phyloP scores from a whole-genome alignment of 164 flowering plant genomes.

The Vitis riparia region DNA sequence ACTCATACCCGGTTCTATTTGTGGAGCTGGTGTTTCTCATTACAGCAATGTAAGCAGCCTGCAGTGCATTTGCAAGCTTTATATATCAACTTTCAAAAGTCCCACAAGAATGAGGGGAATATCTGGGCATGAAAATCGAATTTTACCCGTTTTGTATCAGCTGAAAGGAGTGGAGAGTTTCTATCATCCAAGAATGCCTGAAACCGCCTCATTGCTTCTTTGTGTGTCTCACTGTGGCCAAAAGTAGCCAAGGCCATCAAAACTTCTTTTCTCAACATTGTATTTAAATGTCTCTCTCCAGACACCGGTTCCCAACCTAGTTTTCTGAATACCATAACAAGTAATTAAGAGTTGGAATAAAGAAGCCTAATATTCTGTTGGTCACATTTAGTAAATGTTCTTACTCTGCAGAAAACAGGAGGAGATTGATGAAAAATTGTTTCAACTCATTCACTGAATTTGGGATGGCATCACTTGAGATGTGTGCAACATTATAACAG shows the following conservation, averaged over 20 bases:
- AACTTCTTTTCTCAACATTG: constrained; percentile 33
- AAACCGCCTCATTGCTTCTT: constrained; percentile 34
- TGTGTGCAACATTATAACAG: constrained; percentile 16
- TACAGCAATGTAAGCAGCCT: constrained; percentile 36
- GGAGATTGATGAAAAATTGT: constrained; percentile 27
- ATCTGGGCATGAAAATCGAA: not conserved
- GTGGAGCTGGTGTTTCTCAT: constrained; percentile 22
- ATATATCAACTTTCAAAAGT: not conserved
- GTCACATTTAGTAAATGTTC: constrained; percentile 1
- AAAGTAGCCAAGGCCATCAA: constrained; percentile 30
- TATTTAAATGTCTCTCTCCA: constrained; percentile 29
- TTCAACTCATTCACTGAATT: constrained; percentile 23
- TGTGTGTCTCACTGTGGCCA: constrained; percentile 29
- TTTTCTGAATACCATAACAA: constrained; percentile 22
- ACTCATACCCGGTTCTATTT: constrained; percentile 24
- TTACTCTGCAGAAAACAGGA: constrained; percentile 33
- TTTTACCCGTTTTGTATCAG: constrained; percentile 25
- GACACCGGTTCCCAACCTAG: constrained; percentile 36
- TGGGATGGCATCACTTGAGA: constrained; percentile 29
- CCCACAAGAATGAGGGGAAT: not conserved
- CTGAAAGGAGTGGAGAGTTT: constrained; percentile 26
- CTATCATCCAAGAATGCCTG: constrained; percentile 25
- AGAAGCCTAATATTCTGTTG: not conserved
- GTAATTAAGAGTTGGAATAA: not conserved
- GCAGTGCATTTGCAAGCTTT: not conserved